Evolutionary conservation across 2,329 filamentous ascomycete genomes (phyloP).

Genomic region (Tetracladium maxilliforme): DNA sequence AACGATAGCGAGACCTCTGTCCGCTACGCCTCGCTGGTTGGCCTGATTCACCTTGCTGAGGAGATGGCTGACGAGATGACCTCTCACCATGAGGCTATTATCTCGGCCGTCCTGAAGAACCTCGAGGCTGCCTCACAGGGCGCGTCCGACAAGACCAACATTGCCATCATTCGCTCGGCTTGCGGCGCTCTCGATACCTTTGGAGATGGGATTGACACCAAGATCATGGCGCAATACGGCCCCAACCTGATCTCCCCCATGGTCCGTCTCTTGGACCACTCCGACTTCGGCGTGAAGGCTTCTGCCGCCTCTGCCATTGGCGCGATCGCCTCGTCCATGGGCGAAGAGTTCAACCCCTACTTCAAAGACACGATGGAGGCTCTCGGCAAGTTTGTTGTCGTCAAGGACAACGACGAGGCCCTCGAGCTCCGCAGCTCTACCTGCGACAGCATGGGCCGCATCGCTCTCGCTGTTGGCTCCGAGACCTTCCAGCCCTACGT

Average conservation of each 20-base stretch:
- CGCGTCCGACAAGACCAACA: constrained; percentile 54
- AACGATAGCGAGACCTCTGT: constrained; percentile 75
- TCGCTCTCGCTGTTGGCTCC: constrained; percentile 75
- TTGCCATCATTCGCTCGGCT: constrained; percentile 77
- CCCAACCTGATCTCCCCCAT: constrained; percentile 73
- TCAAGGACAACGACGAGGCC: constrained; percentile 83
- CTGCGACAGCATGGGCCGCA: constrained; percentile 85
- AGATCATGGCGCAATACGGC: constrained; percentile 71
- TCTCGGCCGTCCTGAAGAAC: constrained; percentile 77
- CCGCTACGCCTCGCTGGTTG: constrained; percentile 73
- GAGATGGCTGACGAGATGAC: constrained; percentile 85
- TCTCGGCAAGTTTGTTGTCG: constrained; percentile 68
- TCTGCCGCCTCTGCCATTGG: constrained; percentile 81
- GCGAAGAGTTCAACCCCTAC: constrained; percentile 75
- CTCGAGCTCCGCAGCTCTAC: constrained; percentile 80
- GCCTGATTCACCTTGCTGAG: constrained; percentile 80
- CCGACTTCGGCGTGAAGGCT: constrained; percentile 80
- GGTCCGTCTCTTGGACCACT: constrained; percentile 68
- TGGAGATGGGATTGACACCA: constrained; percentile 69
- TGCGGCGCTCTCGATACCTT: constrained; percentile 86
- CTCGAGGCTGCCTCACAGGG: constrained; percentile 63
- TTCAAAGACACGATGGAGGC: constrained; percentile 82
- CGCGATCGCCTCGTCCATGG: constrained; percentile 75
- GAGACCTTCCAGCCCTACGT: constrained; percentile 85
- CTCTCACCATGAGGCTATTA: constrained; percentile 70